Base-by-base conservation (phyloP, 306 rosid genomes). In the Prunus mongolica region DNA sequence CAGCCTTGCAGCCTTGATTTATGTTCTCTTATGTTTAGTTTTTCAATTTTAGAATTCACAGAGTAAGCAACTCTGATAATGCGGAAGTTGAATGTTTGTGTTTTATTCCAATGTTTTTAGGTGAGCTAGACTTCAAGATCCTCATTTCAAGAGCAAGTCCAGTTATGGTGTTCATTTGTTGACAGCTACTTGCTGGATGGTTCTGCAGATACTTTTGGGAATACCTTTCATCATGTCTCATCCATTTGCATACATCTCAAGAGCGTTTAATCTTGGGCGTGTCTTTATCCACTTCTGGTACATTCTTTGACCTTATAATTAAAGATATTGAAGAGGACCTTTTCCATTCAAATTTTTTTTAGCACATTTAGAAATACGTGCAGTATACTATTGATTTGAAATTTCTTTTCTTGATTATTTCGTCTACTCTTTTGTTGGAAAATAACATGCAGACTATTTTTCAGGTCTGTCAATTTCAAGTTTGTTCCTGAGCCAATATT, bases 271-370 rank as follows among this genome's bases (percentile, higher is more conserved):
- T 83, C 99, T 95, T 69, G 93, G 97, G 44, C 97, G 97, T 2
- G 89, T 95, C 85, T 95, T 95, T 89, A 88, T 95, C 83, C 97
- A 90, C 85, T 95, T 90, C 83, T 95, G 97, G 97, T 94, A 92
- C 82, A 63, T 79, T 56, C 49, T 54, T 76, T 34, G 63, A 81
- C 62, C 66, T 44, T 20, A 55, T 54, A 62, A 45, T 63, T 71
- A 67, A 76, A 65, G 71, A 45, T 55, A 71, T 87, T 74, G 68
- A 67, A 69, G 55, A 65, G 69, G 67, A 60, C 70, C 18, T 14
- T 72, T 76, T 57, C 64, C 22, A 60, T 65, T 51, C 65, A 5
- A 25, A 72, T 1, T 0, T 6, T 38, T 56, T 45, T 60, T 46
- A 47, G 80, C 72, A 45, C 18, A 56, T 78, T 25, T 19, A 67